Percentiles rank a stretch among this genome's conserved stretches.
These are phyloP conservation scores for Talaromyces marneffei DNA, from an alignment of 2,329 filamentous ascomycete species.

Conservation along the genomic window DNA sequence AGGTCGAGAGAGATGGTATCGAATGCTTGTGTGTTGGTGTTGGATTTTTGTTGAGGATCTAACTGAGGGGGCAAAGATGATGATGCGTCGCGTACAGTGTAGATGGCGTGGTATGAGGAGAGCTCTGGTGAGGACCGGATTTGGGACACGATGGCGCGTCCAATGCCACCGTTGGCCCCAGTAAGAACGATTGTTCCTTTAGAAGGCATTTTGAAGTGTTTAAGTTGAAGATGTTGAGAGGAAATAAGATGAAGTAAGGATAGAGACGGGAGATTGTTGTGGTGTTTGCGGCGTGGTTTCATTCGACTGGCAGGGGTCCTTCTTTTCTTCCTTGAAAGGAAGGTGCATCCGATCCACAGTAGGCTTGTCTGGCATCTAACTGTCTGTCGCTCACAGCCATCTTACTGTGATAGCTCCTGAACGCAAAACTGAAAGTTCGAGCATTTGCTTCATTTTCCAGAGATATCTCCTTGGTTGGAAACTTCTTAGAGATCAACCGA, in stretches of 20 bases:
- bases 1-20: slow-evolving; percentile 16
- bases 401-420: no score
- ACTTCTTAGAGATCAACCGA: no score
- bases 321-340: neutral
- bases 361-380: no score
- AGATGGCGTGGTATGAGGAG: slow-evolving; percentile 19
- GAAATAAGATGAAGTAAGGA: neutral
- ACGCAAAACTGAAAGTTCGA: no score
- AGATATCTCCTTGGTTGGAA: no score
- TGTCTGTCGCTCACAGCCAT: no score
- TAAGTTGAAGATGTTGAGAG: neutral
- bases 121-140: slow-evolving; percentile 18
- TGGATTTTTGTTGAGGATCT: neutral
- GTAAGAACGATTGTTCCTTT: slow-evolving; percentile 13
- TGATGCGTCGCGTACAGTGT: slow-evolving; percentile 17
- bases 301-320: no score
- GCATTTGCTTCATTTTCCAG: no score
- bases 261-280: neutral
- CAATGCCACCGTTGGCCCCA: slow-evolving; percentile 11
- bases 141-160: slow-evolving; percentile 7
- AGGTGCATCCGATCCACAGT: no score
- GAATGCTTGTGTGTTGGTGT: neutral
- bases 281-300: neutral
- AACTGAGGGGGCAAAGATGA: neutral
- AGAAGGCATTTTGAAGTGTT: slow-evolving; percentile 15